These are phyloP conservation scores for Rhododendron ferrugineum DNA, from an alignment of 148 eudicot species.

Conservation along the genomic window DNA sequence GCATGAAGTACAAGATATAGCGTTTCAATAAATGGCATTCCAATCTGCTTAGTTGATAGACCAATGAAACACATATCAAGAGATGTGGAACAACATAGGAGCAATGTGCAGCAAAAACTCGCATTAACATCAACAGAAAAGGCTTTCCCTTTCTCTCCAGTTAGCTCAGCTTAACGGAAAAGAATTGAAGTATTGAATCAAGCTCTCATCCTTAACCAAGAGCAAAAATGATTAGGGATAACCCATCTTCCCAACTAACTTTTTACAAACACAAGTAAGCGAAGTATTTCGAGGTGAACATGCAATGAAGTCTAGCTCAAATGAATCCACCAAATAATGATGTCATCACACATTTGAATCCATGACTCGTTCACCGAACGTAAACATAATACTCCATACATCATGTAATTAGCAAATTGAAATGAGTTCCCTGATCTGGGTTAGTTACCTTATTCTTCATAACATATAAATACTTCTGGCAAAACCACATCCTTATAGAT, in stretches of 20 bases:
- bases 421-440: background rate
- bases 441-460: background rate
- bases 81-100: background rate
- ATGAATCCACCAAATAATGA: background rate
- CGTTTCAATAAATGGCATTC: background rate
- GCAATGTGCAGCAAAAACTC: background rate
- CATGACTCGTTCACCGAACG: background rate
- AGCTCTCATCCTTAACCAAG: background rate
- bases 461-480: background rate
- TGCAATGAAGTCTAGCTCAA: background rate
- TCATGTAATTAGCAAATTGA: background rate
- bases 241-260: background rate
- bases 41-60: background rate
- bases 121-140: background rate
- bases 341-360: background rate
- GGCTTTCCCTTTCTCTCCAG: background rate
- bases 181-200: background rate
- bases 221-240: background rate
- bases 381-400: background rate
- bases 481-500: background rate
- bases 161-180: background rate
- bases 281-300: background rate
- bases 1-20: slow-evolving; percentile 18
- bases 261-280: background rate
- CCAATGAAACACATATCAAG: background rate